phyloP scores from a whole-genome alignment of 1,284 basidiomycete genomes.

The Peniophora sp. region DNA sequence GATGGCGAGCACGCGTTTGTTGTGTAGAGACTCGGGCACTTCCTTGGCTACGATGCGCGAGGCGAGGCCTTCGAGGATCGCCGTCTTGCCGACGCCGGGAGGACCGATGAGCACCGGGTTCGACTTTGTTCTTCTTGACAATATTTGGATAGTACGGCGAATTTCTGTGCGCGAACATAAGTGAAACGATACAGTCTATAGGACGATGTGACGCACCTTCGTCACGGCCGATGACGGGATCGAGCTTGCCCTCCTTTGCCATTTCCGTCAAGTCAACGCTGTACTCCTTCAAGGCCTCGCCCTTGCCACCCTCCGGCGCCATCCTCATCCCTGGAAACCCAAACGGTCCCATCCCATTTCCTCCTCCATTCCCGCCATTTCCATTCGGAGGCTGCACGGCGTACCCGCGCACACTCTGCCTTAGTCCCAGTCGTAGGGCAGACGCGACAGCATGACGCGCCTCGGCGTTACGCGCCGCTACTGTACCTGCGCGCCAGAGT shows the following conservation, averaged over 20 bases:
- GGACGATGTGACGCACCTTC: conserved; percentile 45
- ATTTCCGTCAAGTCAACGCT: conserved; percentile 81
- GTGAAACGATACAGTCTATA: no score
- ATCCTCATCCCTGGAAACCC: conserved; percentile 55
- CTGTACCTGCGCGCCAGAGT: no score
- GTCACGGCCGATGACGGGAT: conserved; percentile 86
- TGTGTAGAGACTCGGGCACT: conserved; percentile 85
- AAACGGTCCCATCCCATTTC: conserved; percentile 17
- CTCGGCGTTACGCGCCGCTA: no score
- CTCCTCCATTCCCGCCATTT: no score
- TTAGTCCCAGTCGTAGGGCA: no score
- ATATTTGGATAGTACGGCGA: conserved; percentile 81
- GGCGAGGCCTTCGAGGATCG: conserved; percentile 88
- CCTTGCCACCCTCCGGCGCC: conserved; percentile 57
- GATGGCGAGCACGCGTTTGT: conserved; percentile 76
- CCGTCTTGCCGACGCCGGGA: conserved; percentile 87
- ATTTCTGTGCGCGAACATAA: conserved; percentile 73
- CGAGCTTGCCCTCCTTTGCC: conserved; percentile 78
- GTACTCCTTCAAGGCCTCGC: conserved; percentile 80
- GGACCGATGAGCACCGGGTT: conserved; percentile 83
- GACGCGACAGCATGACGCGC: no score
- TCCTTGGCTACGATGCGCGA: conserved; percentile 85
- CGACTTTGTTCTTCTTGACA: conserved; percentile 77
- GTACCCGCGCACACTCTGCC: no score
- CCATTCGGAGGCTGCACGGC: no score